Evolutionary conservation across 1,284 basidiomycete species (phyloP).

Genomic region (Golubevia sp.): DNA sequence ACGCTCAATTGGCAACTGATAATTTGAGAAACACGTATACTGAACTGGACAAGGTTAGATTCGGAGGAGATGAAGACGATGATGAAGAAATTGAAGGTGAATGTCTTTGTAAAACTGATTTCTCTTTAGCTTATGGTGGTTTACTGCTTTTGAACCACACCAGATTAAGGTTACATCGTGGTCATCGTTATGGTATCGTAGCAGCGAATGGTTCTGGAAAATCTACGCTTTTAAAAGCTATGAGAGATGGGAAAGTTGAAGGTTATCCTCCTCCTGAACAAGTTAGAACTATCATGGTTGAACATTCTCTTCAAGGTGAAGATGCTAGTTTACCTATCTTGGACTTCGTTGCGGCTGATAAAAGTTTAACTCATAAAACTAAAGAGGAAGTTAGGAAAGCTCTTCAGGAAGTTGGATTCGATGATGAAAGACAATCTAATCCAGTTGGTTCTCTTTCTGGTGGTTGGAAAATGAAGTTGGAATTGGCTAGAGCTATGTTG

Average conservation of each 20-base stretch:
- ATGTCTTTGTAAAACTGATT: constrained; percentile 85
- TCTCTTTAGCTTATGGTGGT: constrained; percentile 96
- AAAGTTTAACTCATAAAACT: constrained; percentile 34
- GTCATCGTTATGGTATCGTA: constrained; percentile 86
- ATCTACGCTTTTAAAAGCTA: constrained; percentile 92
- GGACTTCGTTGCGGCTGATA: constrained; percentile 84
- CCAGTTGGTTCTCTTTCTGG: constrained; percentile 89
- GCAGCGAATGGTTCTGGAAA: constrained; percentile 96
- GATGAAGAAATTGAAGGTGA: constrained; percentile 70
- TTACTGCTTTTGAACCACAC: constrained; percentile 95
- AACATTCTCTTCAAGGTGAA: constrained; percentile 92
- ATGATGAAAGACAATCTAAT: constrained; percentile 81
- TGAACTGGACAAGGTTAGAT: constrained; percentile 47
- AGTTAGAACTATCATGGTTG: constrained; percentile 89
- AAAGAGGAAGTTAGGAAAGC: constrained; percentile 43
- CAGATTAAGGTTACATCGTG: constrained; percentile 84
- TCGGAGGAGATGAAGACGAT: constrained; percentile 68
- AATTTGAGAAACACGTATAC: constrained; percentile 46
- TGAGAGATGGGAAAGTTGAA: constrained; percentile 89
- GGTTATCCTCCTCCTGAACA: constrained; percentile 90
- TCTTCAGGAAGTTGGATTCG: constrained; percentile 71
- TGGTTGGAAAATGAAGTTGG: constrained; percentile 97
- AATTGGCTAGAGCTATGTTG: constrained; percentile 92
- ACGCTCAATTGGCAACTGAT: constrained; percentile 42
- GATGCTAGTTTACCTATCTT: constrained; percentile 79